Base-by-base conservation (phyloP, 1,284 basidiomycete genomes). In the Naganishia sp. region DNA sequence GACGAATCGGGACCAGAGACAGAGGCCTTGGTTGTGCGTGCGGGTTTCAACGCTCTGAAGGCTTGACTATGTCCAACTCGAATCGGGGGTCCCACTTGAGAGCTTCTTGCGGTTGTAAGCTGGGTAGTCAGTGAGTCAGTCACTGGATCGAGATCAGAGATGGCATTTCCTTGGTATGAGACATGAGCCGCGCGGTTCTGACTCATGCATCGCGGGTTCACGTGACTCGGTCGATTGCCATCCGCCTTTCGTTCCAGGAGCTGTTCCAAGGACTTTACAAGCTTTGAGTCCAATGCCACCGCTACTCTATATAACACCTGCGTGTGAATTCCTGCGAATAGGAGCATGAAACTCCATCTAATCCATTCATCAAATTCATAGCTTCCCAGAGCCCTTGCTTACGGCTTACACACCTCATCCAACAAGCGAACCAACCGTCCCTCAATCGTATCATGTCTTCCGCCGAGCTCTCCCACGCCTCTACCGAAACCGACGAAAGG, bases 401-500 rank as follows among this genome's bases (percentile, higher is more conserved):
- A 39, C 28, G 28, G 28, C 7, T 39, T 2, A 13, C 35, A 9
- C 35, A 39, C 35, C 13, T 39, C 35, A 4, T 13, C 35, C 7
- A 13, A 39, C 7, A 39, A 39, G 35, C 35, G 4, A 39, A 39
- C 13, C 35, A 13, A 39, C 13, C 35, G 35, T 39, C 7, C 7
- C 13, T 6, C 35, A 28, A 39, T 39, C 35, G 7, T 32, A 51
- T 2, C 32, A 61, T 61, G 58, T 61, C 58, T 18, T 51, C 58
- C 13, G 58, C 58, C 47, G 58, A 61, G 25, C 23, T 61, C 10
- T 61, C 47, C 50, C 41, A 63, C 42, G 52, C 61, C 31, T 55
- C 61, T 35, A 47, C 45, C 13, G 35, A 45, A 42, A 55, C 63
- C 46, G 35, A 53, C 15, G n/a, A 41, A 0, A 41, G 43, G 28